These are phyloP conservation scores for Xylaria sp. DNA, from an alignment of 2,329 filamentous ascomycete species.

Conservation along the genomic window DNA sequence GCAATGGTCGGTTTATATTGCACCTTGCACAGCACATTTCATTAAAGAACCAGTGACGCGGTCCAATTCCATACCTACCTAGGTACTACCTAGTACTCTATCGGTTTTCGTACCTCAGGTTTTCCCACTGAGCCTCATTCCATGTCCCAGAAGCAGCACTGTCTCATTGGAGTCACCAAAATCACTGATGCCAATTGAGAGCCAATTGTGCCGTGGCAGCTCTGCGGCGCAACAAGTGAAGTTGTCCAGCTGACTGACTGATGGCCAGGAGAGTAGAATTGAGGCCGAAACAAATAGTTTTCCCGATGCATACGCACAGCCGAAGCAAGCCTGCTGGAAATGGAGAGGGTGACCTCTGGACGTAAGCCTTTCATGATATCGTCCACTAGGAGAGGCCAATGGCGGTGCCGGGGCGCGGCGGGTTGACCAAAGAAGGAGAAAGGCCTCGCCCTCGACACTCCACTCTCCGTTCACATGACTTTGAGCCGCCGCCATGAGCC, in stretches of 20 bases:
- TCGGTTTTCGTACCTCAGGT: not conserved
- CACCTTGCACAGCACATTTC: conserved; percentile 21
- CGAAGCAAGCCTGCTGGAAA: conserved; percentile 23
- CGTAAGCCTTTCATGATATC: conserved; percentile 12
- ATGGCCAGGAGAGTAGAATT: conserved; percentile 2
- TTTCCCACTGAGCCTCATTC: conserved; percentile 27
- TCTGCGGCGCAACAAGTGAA: not conserved
- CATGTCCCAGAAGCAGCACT: not conserved
- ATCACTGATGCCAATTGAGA: conserved; percentile 1
- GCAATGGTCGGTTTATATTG: conserved; percentile 44
- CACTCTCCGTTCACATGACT: conserved; percentile 46
- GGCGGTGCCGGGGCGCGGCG: conserved; percentile 7
- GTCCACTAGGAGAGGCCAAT: conserved; percentile 22
- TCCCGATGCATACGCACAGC: conserved; percentile 9
- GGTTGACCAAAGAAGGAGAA: conserved; percentile 18
- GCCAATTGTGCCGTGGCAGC: not conserved
- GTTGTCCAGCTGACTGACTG: not conserved
- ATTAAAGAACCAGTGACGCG: conserved; percentile 22
- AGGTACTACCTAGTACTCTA: not conserved
- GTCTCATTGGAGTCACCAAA: conserved; percentile 4
- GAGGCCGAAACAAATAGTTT: conserved; percentile 1
- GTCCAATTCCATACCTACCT: conserved; percentile 37
- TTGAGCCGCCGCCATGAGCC: conserved; percentile 48
- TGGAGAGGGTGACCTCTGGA: conserved; percentile 20
- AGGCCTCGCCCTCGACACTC: conserved; percentile 18